Percentiles rank a stretch among this genome's conserved stretches.
Conservation (phyloP, 306 rosid species). For the Castanea sativa region DNA sequence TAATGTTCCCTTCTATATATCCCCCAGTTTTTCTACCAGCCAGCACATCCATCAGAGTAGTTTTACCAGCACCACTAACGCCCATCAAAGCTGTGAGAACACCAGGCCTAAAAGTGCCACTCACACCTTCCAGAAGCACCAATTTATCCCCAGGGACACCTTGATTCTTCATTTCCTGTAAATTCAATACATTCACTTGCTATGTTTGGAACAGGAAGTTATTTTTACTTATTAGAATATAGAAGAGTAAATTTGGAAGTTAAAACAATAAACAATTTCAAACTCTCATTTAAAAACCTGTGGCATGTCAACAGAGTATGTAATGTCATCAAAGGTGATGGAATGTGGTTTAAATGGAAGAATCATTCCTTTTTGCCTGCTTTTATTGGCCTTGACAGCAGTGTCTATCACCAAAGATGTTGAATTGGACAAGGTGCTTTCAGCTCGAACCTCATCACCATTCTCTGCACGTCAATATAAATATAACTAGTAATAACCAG, state of each 20-base stretch:
- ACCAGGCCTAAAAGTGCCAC: slow-evolving; percentile 80
- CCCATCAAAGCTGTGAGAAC: slow-evolving; percentile 84
- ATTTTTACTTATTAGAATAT: too few species aligned
- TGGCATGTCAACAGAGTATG: slow-evolving; percentile 77
- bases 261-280: too few species aligned
- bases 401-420: slow-evolving; percentile 10
- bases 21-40: slow-evolving; percentile 89
- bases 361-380: slow-evolving; percentile 57
- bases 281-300: slow-evolving; percentile 28
- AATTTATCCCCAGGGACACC: slow-evolving; percentile 54
- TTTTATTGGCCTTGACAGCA: slow-evolving; percentile 5
- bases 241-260: too few species aligned
- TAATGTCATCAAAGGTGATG: slow-evolving; percentile 52
- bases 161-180: slow-evolving; percentile 65
- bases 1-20: slow-evolving; percentile 57
- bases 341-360: slow-evolving; percentile 79
- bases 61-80: slow-evolving; percentile 87
- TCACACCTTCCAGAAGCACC: slow-evolving; percentile 55
- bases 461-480: slow-evolving; percentile 23
- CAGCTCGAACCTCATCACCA: not conserved
- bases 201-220: not conserved
- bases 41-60: slow-evolving; percentile 78
- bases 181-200: not conserved
- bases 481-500: not conserved
- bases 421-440: not conserved